Evolutionary conservation across 1,284 basidiomycete species (phyloP).

Genomic region (Schizophyllum commune): DNA sequence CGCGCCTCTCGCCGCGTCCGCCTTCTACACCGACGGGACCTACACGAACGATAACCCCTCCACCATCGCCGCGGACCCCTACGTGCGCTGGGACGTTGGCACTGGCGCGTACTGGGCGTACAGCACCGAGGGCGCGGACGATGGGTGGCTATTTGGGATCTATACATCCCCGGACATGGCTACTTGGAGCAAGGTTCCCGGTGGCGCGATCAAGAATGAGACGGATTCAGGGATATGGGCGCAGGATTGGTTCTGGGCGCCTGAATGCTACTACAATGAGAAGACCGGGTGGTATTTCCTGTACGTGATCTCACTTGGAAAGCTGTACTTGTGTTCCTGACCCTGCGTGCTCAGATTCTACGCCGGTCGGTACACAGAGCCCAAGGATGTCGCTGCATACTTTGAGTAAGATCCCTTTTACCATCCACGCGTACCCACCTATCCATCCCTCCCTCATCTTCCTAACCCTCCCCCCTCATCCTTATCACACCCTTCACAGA

Average conservation of each 20-base stretch:
- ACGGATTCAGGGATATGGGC: slow-evolving; percentile 1
- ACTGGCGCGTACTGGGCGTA: slow-evolving; percentile 3
- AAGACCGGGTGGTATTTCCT: neutral
- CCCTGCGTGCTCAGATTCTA: slow-evolving; percentile 1
- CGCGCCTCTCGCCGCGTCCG: neutral
- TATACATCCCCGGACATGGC: slow-evolving; percentile 3
- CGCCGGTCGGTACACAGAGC: slow-evolving; percentile 1
- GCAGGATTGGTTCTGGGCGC: slow-evolving; percentile 6
- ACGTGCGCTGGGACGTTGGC: slow-evolving; percentile 2
- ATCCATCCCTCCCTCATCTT: no score
- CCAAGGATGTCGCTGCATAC: neutral
- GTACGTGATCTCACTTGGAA: neutral
- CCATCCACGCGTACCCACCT: no score
- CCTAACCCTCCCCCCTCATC: no score
- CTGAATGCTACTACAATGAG: slow-evolving; percentile 3
- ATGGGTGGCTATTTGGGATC: slow-evolving; percentile 6
- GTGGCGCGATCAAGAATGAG: slow-evolving; percentile 5
- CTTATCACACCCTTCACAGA: neutral
- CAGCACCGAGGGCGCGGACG: slow-evolving; percentile 4
- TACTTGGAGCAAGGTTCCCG: slow-evolving; percentile 3
- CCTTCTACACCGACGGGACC: neutral
- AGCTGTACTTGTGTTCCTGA: neutral
- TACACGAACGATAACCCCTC: neutral
- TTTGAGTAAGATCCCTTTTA: slow-evolving; percentile 1
- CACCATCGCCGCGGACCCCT: slow-evolving; percentile 4